Evolutionary conservation across 2,329 filamentous ascomycete species (phyloP), one percentile per base, ranked within the genome.

Genomic region (Neofusicoccum sp.): DNA sequence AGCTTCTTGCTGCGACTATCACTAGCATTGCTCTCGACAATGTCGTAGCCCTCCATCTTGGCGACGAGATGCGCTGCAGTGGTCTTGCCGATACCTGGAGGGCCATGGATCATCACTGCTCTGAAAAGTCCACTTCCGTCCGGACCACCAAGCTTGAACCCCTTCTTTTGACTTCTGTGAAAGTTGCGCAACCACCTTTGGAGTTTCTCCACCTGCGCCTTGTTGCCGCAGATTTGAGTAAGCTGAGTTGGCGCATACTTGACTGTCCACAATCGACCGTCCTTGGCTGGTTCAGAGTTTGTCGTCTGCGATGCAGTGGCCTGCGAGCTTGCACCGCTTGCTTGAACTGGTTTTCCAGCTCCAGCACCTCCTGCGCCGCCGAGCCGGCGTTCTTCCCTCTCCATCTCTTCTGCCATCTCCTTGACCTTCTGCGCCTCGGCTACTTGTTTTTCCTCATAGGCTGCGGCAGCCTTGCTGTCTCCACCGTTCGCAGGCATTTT

Each of bases 61-160:
- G 95, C 94, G 14, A 96, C 92, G 34, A 99, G 82, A 80, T 99
- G 95, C 29, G 95, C 95, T 56, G 96, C 92, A 36, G 95, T 99
- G 2, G 95, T 99, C 79, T 99, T 99, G 69, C 95, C 95, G 68
- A 99, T 97, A 16, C 95, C 95, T 34, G 95, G 95, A 14, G 95
- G 94, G 0, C 95, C 95, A 68, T 96, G 93, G 61, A 99, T 89
- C 74, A 98, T 96, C 67, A 98, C 89, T n/a, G 94, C 92, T 67
- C 95, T 89, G 70, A 90, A 91, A 0, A 84, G 84, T 37, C 94
- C 94, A 74, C 89, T 89, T 1, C 93, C 95, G 76, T 98, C 93
- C 8, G 90, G 84, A 0, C 95, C 95, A 64, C 88, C 86, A 70
- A 89, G 86, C 74, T 93, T 89, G 77, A 99, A 99, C 58, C 90